Evolutionary conservation across 345 rosid species (phyloP).

Genomic region (Brassica nigra): DNA sequence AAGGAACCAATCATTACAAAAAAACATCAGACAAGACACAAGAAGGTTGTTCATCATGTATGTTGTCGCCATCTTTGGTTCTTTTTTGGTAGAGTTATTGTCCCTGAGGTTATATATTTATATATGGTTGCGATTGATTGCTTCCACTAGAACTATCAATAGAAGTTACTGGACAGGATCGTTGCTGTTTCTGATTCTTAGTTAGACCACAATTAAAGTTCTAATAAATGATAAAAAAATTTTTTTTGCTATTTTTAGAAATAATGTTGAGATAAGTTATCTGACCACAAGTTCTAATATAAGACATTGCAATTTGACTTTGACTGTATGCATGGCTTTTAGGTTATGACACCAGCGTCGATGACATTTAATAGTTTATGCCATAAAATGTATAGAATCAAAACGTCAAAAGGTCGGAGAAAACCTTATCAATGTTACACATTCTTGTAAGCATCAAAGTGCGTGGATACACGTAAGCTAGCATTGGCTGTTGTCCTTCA

Average conservation of each 20-base stretch:
- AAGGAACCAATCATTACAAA: constrained; percentile 25
- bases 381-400: not conserved
- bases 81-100: not conserved
- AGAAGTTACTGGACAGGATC: constrained; percentile 11
- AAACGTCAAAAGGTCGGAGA: not conserved
- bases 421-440: constrained; percentile 26
- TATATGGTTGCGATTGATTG: constrained; percentile 7
- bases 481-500: not conserved
- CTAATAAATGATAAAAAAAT: not conserved
- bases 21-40: constrained; percentile 22
- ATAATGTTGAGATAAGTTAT: not conserved
- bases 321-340: not conserved
- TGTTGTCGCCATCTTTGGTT: constrained; percentile 30
- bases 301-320: not conserved
- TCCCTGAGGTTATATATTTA: constrained; percentile 5
- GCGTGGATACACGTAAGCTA: not conserved
- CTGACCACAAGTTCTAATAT: not conserved
- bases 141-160: constrained; percentile 1
- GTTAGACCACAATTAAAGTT: constrained; percentile 32
- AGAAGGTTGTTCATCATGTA: constrained; percentile 14
- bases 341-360: constrained; percentile 2
- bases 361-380: not conserved
- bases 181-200: constrained; percentile 26
- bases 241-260: constrained; percentile 25
- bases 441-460: constrained; percentile 10